Evolutionary conservation across 768 basidiomycete genomes (phyloP), one percentile per base, ranked within the genome.

Genomic region (Pisolithus sp.): DNA sequence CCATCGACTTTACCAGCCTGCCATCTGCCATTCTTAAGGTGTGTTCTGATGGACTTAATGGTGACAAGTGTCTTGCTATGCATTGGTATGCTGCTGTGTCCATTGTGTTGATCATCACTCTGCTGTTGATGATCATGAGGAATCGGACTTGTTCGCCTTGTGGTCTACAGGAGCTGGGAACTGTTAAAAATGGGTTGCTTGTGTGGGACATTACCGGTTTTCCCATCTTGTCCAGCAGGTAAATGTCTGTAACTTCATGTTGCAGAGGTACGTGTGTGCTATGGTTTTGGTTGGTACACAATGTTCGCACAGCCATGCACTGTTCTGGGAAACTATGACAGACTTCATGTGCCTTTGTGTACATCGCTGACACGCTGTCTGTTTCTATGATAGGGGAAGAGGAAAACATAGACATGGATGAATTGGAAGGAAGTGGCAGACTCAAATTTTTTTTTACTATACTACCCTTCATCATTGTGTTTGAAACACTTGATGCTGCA

Each of bases 51-150:
- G 49, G 39, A 12, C 21, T 24, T 40, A 46, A 39, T 13, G 18
- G 7, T 2, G 21, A 7, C n/a, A 43, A 7, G n/a, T 50, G 10
- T n/a, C 12, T 20, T n/a, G 18, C 37, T n/a, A 55, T 47, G 0
- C 20, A 45, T 1, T 46, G n/a, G 46, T 49, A 56, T 7, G 51
- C 7, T n/a, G 20, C 40, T 23, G 46, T 34, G 30, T 54, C 50
- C n/a, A 61, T 58, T 7, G 52, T 54, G 8, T 51, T 55, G 38
- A 62, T 58, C 58, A 59, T 56, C 1, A 53, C 56, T 0, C 62
- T 58, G 12, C 47, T 53, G 23, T 63, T 60, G 2, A 55, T 37
- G 0, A 55, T 26, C 12, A 45, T 55, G 0, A 48, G 21, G 6
- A 58, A 42, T 5, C 51, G 23, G 3, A 45, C 55, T n/a, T 38